Evolutionary conservation across 2,329 filamentous ascomycete species (phyloP), one percentile per base, ranked within the genome.

Genomic region (Aspergillus aculeatus): DNA sequence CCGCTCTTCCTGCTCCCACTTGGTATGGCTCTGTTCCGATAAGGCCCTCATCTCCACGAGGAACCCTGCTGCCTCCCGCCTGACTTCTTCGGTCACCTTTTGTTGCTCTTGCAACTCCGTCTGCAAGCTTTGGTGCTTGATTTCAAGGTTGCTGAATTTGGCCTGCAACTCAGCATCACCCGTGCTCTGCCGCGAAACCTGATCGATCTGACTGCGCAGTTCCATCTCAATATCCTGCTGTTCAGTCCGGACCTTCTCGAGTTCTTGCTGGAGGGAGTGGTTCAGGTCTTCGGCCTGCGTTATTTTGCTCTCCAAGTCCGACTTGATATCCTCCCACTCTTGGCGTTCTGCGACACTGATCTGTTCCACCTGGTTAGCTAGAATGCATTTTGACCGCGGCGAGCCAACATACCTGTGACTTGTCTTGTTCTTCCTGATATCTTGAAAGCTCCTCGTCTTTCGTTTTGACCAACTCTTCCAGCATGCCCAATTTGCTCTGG

Each of bases 41-140:
- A 98, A 83, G 50, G 85, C 81, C 63, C 91, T 88, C 95, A 98
- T 99, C 75, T 99, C 95, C 62, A 86, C 83, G 48, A 99, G 77
- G 72, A 94, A 96, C 53, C 87, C 84, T 58, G 91, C 87, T 0
- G 93, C 92, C 77, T 97, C 91, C 57, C 84, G 86, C 24, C 91
- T 87, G 32, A 97, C 95, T 69, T 96, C 90, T 62, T 96, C 89
- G 0, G 92, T 96, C 2, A 95, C 84, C 59, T 89, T 84, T 66
- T 92, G 88, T 73, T 98, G 94, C 64, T 93, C 84, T 55, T 81
- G 79, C 23, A 94, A 77, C 31, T 89, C 84, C 38, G 77, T 74
- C 64, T 89, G 86, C 23, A 93, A 77, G 48, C 86, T 84, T 58
- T 88, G 83, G 68, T 97, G 90, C 60, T 85, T 80, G 51, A 77